Percentiles rank a stretch among this genome's conserved stretches.
Evolutionary conservation across 169 alveolate species (phyloP).

Genomic region (Cryptosporidium muris): DNA sequence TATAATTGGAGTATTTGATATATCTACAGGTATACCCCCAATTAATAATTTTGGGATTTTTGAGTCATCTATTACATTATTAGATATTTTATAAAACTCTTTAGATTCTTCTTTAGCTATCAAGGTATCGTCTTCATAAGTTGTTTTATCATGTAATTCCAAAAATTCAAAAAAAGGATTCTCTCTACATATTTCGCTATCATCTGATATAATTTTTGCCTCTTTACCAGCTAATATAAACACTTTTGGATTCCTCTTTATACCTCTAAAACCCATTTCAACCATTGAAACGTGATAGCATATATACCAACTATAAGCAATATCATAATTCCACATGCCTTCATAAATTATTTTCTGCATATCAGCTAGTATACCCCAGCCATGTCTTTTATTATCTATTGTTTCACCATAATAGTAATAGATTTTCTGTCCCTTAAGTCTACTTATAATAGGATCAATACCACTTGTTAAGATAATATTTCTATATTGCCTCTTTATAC

Average conservation of each 20-base stretch:
- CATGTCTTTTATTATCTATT: slow-evolving; percentile 73
- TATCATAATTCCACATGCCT: slow-evolving; percentile 76
- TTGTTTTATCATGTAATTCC: too few species aligned
- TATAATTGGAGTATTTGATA: too few species aligned
- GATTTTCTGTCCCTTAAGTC: neutral
- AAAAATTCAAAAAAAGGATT: too few species aligned
- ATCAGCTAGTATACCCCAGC: slow-evolving; percentile 78
- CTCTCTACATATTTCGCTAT: slow-evolving; percentile 1
- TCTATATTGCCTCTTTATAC: neutral
- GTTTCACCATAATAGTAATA: slow-evolving; percentile 76
- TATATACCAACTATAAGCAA: slow-evolving; percentile 74
- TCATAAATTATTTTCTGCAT: slow-evolving; percentile 74
- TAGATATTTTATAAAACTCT: too few species aligned
- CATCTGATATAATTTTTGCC: slow-evolving; percentile 14
- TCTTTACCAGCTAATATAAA: slow-evolving; percentile 38
- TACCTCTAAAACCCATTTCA: slow-evolving; percentile 73
- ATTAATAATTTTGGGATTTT: too few species aligned
- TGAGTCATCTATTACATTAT: too few species aligned
- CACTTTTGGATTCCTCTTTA: neutral
- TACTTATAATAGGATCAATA: neutral
- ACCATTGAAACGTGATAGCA: slow-evolving; percentile 71
- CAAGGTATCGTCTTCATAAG: too few species aligned
- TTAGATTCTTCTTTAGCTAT: too few species aligned
- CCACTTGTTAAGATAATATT: slow-evolving; percentile 15
- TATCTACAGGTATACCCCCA: too few species aligned